phyloP scores from a whole-genome alignment of 345 rosid species.

The Stellera chamaejasme region DNA sequence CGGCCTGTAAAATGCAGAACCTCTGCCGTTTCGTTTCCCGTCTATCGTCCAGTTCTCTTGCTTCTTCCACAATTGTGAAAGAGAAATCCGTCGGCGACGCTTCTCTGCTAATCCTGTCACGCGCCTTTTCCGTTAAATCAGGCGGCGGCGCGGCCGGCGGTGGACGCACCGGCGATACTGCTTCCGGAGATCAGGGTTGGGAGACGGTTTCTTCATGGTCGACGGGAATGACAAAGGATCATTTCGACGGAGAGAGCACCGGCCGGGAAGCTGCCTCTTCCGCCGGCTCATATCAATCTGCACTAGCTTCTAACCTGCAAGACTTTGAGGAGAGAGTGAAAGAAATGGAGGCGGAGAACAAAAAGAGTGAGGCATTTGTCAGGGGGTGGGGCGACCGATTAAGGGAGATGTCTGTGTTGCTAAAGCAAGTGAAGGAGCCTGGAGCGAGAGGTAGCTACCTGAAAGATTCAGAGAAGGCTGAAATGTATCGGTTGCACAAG shows the following conservation, averaged over 20 bases:
- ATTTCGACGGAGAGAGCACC: slow-evolving; percentile 67
- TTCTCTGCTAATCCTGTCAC: slow-evolving; percentile 11
- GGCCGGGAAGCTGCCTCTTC: slow-evolving; percentile 23
- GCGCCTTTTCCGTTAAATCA: slow-evolving; percentile 33
- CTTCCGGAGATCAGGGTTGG: slow-evolving; percentile 55
- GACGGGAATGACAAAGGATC: slow-evolving; percentile 80
- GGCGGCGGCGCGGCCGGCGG: slow-evolving; percentile 20
- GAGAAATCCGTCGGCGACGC: slow-evolving; percentile 3
- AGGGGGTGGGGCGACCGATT: slow-evolving; percentile 50
- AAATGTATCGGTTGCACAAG: slow-evolving; percentile 87
- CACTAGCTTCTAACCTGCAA: slow-evolving; percentile 31
- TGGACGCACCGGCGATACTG: slow-evolving; percentile 27
- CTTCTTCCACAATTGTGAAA: slow-evolving; percentile 17
- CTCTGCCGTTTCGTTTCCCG: slow-evolving; percentile 36
- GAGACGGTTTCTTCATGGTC: slow-evolving; percentile 80
- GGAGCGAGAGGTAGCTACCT: slow-evolving; percentile 87
- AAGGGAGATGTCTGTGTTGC: slow-evolving; percentile 39
- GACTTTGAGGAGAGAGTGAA: slow-evolving; percentile 39
- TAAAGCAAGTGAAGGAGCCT: slow-evolving; percentile 83
- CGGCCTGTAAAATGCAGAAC: slow-evolving; percentile 23
- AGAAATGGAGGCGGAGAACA: slow-evolving; percentile 39
- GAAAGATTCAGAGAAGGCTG: slow-evolving; percentile 91
- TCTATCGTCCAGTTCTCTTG: slow-evolving; percentile 28
- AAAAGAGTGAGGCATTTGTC: slow-evolving; percentile 38
- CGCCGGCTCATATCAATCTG: slow-evolving; percentile 16